Base-by-base conservation (phyloP, 1,284 basidiomycete species). In the Malassezia arunalokei region DNA sequence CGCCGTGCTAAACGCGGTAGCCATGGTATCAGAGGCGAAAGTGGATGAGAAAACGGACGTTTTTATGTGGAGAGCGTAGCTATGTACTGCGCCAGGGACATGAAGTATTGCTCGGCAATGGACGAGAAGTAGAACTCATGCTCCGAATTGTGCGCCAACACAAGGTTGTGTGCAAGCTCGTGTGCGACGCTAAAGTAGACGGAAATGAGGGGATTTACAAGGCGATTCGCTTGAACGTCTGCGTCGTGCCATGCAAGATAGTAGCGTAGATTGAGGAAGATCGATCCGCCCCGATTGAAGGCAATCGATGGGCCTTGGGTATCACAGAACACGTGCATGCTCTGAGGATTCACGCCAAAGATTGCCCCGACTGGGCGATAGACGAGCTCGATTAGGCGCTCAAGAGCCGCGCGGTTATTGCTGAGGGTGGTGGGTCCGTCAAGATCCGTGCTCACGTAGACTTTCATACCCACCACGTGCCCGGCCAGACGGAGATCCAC, bases 51-150 rank as follows among this genome's bases (percentile, higher is more conserved):
- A 40, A 40, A n/a, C 38, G 8, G 35, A 2, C 39, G 31, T 27
- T 29, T 43, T 28, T n/a, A 24, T 24, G 20, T 24, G 20, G 20
- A 24, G 20, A 42, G 33, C 7, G 42, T 29, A 28, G 46, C 39
- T 30, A 69, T 62, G 40, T 65, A 63, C 42, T 56, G 48, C 11
- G 71, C 71, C 44, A 76, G 66, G 28, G 58, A 59, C 8, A 75
- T 54, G 35, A 79, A 72, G 58, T 77, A 78, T 59, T 78, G 79
- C 73, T 94, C 87, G 56, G 86, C 85, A 17, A 95, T 86, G 6
- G 85, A 83, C 30, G 87, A 87, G 66, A 94, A 91, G 74, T 89
- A 94, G 73, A 92, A 95, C 63, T 90, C 87, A 67, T 92, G 88
- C 68, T 76, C 65, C 0, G 75, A 63, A 57, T 78, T 77, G 58